These are phyloP conservation scores for Exidia glandulosa DNA, from an alignment of 768 basidiomycete genomes.

Conservation along the genomic window DNA sequence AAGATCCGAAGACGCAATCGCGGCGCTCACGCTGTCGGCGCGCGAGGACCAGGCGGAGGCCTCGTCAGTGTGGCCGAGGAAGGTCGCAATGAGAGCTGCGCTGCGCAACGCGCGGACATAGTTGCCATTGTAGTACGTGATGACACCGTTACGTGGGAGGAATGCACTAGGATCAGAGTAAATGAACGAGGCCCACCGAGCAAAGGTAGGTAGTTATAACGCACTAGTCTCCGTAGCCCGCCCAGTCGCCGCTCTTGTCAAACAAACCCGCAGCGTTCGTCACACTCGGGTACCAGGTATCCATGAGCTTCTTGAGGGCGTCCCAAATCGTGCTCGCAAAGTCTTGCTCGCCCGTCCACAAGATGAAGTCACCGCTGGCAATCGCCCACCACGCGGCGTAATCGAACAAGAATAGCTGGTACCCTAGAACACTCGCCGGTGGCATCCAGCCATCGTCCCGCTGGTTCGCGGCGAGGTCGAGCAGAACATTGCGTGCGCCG, in stretches of 20 bases:
- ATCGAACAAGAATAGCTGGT: not conserved
- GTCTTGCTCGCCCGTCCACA: not conserved
- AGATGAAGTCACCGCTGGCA: not conserved
- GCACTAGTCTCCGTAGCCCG: not conserved
- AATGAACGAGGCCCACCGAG: no score
- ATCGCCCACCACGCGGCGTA: not conserved
- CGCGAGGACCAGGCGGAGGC: not conserved
- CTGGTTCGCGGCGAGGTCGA: not conserved
- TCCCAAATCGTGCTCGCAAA: not conserved
- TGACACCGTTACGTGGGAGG: not conserved
- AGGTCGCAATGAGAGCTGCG: not conserved
- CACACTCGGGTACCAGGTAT: not conserved
- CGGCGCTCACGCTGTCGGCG: not conserved
- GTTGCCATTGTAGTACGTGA: not conserved
- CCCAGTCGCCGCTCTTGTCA: not conserved
- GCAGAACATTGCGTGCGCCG: not conserved
- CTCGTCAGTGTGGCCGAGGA: not conserved
- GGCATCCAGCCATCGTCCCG: not conserved
- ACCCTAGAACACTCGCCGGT: not conserved
- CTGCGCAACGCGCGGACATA: not conserved
- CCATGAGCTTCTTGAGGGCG: not conserved
- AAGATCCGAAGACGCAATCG: not conserved
- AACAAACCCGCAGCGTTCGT: not conserved
- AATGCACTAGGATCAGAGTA: not conserved
- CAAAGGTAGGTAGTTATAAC: no score